phyloP scores from a whole-genome alignment of 2,329 filamentous ascomycete genomes.

The Diaporthe citri region DNA sequence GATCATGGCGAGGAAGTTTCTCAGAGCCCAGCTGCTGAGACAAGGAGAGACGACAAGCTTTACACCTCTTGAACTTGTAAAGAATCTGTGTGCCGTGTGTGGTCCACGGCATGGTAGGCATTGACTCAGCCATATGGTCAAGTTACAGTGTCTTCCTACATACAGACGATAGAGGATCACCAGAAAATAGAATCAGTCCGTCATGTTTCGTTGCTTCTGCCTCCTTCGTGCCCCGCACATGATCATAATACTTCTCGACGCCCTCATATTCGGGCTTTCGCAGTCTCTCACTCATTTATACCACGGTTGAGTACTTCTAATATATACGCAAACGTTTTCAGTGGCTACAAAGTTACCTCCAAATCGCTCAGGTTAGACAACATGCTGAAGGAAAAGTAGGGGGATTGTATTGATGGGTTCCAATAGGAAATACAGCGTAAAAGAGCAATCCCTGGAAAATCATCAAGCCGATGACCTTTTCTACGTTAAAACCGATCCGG shows the following conservation, averaged over 20 bases:
- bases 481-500: background rate
- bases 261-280: background rate
- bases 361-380: background rate
- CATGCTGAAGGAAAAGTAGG: background rate
- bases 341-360: background rate
- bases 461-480: background rate
- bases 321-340: background rate
- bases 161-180: background rate
- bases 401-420: too few relatives aligned
- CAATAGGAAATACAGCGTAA: background rate
- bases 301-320: background rate
- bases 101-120: background rate
- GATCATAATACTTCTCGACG: too few relatives aligned
- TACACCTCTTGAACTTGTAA: background rate
- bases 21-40: background rate
- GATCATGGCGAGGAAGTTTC: background rate
- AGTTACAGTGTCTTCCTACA: background rate
- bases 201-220: background rate
- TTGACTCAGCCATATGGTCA: background rate
- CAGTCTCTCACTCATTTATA: background rate
- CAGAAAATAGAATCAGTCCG: slow-evolving; percentile 2
- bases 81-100: background rate
- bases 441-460: background rate
- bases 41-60: background rate
- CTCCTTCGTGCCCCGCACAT: too few relatives aligned